Evolutionary conservation across 306 rosid species (phyloP).

Genomic region (Spatholobus suberectus): DNA sequence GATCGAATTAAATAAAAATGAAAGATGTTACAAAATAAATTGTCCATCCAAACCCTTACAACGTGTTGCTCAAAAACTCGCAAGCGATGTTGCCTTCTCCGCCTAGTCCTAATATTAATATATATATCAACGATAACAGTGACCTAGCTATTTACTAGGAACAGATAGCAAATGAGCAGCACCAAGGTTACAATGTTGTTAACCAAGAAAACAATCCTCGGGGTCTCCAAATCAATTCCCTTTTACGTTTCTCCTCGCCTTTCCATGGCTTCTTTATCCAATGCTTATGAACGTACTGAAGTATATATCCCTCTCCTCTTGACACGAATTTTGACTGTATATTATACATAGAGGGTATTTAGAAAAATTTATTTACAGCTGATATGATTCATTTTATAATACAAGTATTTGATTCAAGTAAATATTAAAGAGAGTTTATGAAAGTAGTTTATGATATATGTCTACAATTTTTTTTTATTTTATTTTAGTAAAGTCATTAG

Average conservation of each 20-base stretch:
- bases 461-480: too few relatives aligned
- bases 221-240: constrained; percentile 12
- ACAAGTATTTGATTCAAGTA: too few relatives aligned
- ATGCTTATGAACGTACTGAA: constrained; percentile 42
- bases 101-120: not conserved
- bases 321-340: not conserved
- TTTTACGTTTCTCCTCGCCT: not conserved
- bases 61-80: constrained; percentile 26
- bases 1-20: not conserved
- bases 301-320: constrained; percentile 5
- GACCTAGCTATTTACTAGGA: not conserved
- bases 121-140: not conserved
- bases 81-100: not conserved
- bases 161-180: not conserved
- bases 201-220: constrained; percentile 30
- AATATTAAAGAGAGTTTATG: too few relatives aligned
- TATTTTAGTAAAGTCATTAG: too few relatives aligned
- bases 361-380: too few relatives aligned
- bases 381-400: too few relatives aligned
- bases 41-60: constrained; percentile 32
- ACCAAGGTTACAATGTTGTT: constrained; percentile 4
- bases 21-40: not conserved
- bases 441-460: too few relatives aligned
- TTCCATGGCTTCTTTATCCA: too few relatives aligned
- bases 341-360: too few relatives aligned